Base-by-base conservation (phyloP, 306 rosid genomes). In the Vigna unguiculata region DNA sequence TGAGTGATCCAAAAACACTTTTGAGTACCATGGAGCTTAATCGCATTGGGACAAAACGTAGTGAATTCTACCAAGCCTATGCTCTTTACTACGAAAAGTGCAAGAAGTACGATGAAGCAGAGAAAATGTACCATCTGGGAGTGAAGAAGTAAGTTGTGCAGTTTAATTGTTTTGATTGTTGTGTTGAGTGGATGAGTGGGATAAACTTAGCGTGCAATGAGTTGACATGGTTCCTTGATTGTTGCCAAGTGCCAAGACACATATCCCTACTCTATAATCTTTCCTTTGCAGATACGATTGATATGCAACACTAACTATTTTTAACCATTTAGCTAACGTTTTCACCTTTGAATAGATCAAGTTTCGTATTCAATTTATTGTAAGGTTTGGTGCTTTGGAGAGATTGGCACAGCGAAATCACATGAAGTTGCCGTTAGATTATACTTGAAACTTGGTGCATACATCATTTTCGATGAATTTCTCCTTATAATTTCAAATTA, bases 21-120 rank as follows among this genome's bases (percentile, higher is more conserved):
- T 59, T 95, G 91, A 82, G 81, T 81, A 85, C 84, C 15, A 89
- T 95, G 98, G 98, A 89, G 82, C 86, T 65, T 69, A 92, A 92
- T 64, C 80, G 55, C 38, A 92, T 95, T 19, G 98, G 98, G 72
- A 83, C 78, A 13, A 90, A 84, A 68, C 88, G 83, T 48, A 81
- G 96, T 52, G 84, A 90, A 43, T 95, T 90, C 80, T 95, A 92
- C 74, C 97, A 85, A 82, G 98, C 98, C 32, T 80, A 83, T 78
- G 89, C 87, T 73, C 74, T 86, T 74, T 87, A 87, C 85, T 86
- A 89, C 19, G 98, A 91, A 83, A 94, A 94, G 88, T 85, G 59
- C 57, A 93, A 89, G 88, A 93, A 69, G 52, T 83, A 84, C 70
- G 98, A 89, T 30, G 96, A 89, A 72, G 96, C 93, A 74, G 98